Percentiles rank a stretch among this genome's conserved stretches.
phyloP scores from a whole-genome alignment of 1,139 yeast genomes.

The Debaryomycetaceae sp. region DNA sequence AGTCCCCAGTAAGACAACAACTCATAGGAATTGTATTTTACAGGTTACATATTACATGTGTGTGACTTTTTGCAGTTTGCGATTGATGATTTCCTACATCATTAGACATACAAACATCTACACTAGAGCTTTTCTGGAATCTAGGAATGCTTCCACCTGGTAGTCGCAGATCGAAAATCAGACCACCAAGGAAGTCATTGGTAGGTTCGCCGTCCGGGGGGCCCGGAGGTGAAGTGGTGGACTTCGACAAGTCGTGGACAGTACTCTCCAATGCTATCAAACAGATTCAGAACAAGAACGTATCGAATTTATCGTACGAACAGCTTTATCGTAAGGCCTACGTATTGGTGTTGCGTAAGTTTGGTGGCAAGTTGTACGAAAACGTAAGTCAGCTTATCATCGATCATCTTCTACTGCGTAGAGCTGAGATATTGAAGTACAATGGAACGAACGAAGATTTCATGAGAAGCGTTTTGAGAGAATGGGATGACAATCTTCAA shows the following conservation, averaged over 20 bases:
- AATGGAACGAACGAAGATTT: slow-evolving; percentile 27
- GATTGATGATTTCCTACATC: background rate
- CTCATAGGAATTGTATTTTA: no score
- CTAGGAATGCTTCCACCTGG: slow-evolving; percentile 37
- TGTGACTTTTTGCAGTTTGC: background rate
- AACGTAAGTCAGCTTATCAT: slow-evolving; percentile 53
- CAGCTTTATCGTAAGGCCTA: slow-evolving; percentile 82
- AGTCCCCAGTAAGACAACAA: no score
- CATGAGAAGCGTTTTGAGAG: slow-evolving; percentile 43
- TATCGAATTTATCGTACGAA: slow-evolving; percentile 77
- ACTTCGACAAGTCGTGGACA: slow-evolving; percentile 69
- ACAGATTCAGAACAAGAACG: slow-evolving; percentile 73
- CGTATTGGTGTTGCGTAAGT: slow-evolving; percentile 69
- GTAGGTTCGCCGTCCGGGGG: slow-evolving; percentile 19
- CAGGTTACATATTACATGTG: background rate
- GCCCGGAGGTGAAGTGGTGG: slow-evolving; percentile 31
- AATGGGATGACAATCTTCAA: slow-evolving; percentile 75
- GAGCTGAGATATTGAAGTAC: slow-evolving; percentile 19
- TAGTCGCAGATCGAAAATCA: slow-evolving; percentile 55
- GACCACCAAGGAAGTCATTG: slow-evolving; percentile 65
- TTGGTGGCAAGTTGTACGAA: slow-evolving; percentile 67
- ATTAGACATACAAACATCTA: background rate
- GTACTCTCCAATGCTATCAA: slow-evolving; percentile 68
- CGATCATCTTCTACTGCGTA: slow-evolving; percentile 41
- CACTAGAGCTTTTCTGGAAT: background rate